These are phyloP conservation scores for Thecaphora thlaspeos DNA, from an alignment of 1,284 basidiomycete species.

Conservation along the genomic window DNA sequence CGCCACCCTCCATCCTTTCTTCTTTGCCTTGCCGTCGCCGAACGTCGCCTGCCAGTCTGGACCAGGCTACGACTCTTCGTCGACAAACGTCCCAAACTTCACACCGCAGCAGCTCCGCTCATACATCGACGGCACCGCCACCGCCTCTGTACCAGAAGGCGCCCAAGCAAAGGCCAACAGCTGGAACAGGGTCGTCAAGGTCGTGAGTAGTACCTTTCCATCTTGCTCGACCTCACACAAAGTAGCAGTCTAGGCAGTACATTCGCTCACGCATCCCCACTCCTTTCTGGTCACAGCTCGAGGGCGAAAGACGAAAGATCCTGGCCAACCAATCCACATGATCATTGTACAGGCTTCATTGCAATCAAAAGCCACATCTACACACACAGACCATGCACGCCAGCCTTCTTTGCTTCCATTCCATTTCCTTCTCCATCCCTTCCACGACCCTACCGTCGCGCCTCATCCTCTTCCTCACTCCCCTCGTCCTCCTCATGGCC, in stretches of 20 bases:
- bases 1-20: not conserved
- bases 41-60: constrained; percentile 17
- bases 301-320: constrained; percentile 47
- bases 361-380: no score
- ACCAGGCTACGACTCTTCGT: constrained; percentile 41
- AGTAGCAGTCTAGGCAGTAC: constrained; percentile 25
- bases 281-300: no score
- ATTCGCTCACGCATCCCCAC: no score
- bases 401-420: no score
- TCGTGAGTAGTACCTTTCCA: constrained; percentile 26
- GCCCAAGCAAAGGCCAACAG: constrained; percentile 45
- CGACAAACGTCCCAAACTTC: constrained; percentile 45
- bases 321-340: constrained; percentile 10
- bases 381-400: no score
- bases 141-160: constrained; percentile 18
- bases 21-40: not conserved
- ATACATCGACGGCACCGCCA: constrained; percentile 29
- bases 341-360: no score
- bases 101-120: constrained; percentile 37
- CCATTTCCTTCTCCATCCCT: no score
- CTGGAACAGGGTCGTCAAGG: constrained; percentile 49
- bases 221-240: constrained; percentile 41
- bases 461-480: constrained; percentile 24
- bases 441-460: no score
- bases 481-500: constrained; percentile 9